Evolutionary conservation across 2,329 filamentous ascomycete genomes (phyloP).

Genomic region (Fusarium ambrosium): DNA sequence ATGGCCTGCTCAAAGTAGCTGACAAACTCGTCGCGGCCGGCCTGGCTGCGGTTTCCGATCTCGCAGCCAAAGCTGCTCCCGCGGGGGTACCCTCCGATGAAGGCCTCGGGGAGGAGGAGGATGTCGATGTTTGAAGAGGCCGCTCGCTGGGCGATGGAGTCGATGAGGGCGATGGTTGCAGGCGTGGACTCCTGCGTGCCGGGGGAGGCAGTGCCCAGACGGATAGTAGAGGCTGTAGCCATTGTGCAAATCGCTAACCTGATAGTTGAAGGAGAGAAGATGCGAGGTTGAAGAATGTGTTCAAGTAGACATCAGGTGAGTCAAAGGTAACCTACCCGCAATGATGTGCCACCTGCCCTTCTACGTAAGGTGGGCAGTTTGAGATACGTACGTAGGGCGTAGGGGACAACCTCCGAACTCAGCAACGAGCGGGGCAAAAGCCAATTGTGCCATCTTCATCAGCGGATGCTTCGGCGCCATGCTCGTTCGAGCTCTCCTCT

Average conservation of each 20-base stretch:
- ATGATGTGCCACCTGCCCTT: slow-evolving; percentile 1
- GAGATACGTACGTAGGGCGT: background rate
- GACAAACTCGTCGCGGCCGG: slow-evolving; percentile 85
- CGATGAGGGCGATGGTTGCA: slow-evolving; percentile 76
- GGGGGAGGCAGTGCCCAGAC: slow-evolving; percentile 70
- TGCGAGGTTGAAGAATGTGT: background rate
- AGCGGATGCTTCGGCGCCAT: slow-evolving; percentile 9
- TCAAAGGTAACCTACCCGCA: background rate
- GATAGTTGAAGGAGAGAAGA: background rate
- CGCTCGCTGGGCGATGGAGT: slow-evolving; percentile 73
- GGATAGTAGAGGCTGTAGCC: slow-evolving; percentile 54
- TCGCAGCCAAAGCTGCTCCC: slow-evolving; percentile 82
- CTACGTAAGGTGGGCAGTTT: slow-evolving; percentile 4
- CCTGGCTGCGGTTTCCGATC: slow-evolving; percentile 76
- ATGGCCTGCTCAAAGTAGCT: slow-evolving; percentile 83
- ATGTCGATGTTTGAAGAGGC: slow-evolving; percentile 70
- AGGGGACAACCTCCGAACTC: slow-evolving; percentile 4
- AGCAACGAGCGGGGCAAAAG: slow-evolving; percentile 30
- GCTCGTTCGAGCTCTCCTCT: background rate
- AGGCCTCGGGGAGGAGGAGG: slow-evolving; percentile 92
- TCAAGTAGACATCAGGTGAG: slow-evolving; percentile 4
- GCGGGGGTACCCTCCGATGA: slow-evolving; percentile 91
- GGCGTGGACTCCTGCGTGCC: slow-evolving; percentile 62
- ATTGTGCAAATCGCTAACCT: slow-evolving; percentile 10
- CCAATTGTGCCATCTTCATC: slow-evolving; percentile 2